Conservation (phyloP, 495 filamentous ascomycete species). For the Cenococcum geophilum region DNA sequence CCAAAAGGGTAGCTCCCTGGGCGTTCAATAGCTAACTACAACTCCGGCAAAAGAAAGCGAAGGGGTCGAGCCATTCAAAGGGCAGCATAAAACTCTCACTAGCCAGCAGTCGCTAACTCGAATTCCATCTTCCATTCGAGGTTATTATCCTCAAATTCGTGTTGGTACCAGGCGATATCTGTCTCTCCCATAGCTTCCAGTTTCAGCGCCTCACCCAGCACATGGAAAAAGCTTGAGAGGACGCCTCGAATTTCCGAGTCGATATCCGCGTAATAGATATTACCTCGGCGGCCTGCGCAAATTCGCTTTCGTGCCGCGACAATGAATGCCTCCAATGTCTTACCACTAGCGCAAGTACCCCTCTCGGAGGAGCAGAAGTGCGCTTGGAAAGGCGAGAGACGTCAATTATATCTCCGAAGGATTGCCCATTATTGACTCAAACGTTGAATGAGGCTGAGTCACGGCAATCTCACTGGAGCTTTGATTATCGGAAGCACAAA, state of each 20-base stretch:
- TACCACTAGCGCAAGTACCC: neutral
- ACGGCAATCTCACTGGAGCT: no score
- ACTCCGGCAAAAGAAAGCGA: neutral
- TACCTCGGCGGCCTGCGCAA: slow-evolving; percentile 13
- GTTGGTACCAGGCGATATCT: slow-evolving; percentile 15
- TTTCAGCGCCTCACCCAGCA: slow-evolving; percentile 14
- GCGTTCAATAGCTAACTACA: no score
- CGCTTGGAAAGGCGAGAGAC: neutral
- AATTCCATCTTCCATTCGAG: slow-evolving; percentile 17
- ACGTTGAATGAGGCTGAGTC: no score
- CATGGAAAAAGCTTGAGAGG: slow-evolving; percentile 19
- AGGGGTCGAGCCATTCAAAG: neutral
- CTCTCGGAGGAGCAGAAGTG: slow-evolving; percentile 17
- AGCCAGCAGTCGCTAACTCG: slow-evolving; percentile 2
- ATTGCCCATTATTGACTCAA: no score
- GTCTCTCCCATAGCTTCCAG: slow-evolving; percentile 5
- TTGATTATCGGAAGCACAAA: no score
- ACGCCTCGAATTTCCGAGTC: slow-evolving; percentile 9
- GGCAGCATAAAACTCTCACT: neutral
- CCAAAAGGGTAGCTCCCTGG: no score
- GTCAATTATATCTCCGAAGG: no score
- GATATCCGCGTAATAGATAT: slow-evolving; percentile 11
- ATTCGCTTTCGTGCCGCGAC: slow-evolving; percentile 4
- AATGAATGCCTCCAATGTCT: slow-evolving; percentile 11
- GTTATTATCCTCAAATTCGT: slow-evolving; percentile 18